phyloP scores from a whole-genome alignment of 139 green algal species.

The Tetradesmus obliquus region DNA sequence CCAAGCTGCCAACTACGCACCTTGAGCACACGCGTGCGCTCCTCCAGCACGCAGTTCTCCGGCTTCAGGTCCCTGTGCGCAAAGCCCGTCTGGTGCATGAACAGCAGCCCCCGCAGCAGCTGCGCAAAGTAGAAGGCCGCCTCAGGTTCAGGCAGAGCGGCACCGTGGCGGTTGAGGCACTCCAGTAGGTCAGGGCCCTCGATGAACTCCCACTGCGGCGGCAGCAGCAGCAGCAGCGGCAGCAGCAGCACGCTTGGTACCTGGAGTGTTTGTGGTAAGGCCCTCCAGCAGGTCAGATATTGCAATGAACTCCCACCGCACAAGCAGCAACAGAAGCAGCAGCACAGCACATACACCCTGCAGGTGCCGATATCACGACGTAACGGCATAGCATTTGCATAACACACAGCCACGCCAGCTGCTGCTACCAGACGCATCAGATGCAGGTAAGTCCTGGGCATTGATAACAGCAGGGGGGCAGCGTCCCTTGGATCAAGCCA shows the following conservation, averaged over 20 bases:
- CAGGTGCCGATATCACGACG: too few species aligned
- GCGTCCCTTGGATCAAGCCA: too few species aligned
- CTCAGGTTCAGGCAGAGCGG: conserved; percentile 69
- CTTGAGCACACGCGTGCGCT: conserved; percentile 58
- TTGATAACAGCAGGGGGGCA: too few species aligned
- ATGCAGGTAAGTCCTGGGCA: not conserved
- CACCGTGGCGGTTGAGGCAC: conserved; percentile 79
- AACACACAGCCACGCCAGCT: too few species aligned
- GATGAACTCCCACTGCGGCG: conserved; percentile 85
- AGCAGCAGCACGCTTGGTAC: not conserved
- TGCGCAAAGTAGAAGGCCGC: conserved; percentile 81
- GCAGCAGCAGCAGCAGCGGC: not conserved
- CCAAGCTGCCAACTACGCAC: not conserved
- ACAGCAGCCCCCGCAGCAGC: conserved; percentile 66
- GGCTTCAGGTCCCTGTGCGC: conserved; percentile 89
- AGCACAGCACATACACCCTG: too few species aligned
- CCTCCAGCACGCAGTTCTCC: conserved; percentile 86
- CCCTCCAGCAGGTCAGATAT: not conserved
- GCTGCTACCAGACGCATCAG: not conserved
- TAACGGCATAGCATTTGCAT: too few species aligned
- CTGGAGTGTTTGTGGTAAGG: not conserved
- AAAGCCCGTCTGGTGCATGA: conserved; percentile 82
- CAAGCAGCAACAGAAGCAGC: not conserved
- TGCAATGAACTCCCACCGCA: not conserved
- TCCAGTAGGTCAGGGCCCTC: conserved; percentile 87